Conservation (phyloP, 2,329 filamentous ascomycete genomes). For the Fusarium tjaetaba region DNA sequence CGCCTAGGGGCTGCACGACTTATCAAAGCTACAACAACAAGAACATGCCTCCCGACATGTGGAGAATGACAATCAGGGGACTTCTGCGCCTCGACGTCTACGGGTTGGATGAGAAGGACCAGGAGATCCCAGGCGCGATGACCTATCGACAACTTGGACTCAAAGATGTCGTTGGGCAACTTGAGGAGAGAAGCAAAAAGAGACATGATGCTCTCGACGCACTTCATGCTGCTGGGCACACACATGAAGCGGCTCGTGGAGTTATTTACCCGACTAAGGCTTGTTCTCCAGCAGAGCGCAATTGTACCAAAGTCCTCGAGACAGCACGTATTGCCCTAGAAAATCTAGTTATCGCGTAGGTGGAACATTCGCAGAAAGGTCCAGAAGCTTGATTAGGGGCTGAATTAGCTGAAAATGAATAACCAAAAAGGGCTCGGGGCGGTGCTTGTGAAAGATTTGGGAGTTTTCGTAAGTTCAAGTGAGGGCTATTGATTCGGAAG, state of each 20-base stretch:
- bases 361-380: not conserved
- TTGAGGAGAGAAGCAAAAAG: slow-evolving; percentile 61
- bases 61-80: slow-evolving; percentile 64
- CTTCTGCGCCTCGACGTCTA: slow-evolving; percentile 68
- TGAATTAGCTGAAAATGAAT: not conserved
- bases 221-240: slow-evolving; percentile 52
- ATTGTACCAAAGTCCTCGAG: slow-evolving; percentile 63
- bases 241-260: slow-evolving; percentile 39
- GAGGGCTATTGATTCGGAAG: not conserved
- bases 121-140: slow-evolving; percentile 17
- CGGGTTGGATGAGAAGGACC: slow-evolving; percentile 52
- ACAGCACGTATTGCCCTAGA: slow-evolving; percentile 65
- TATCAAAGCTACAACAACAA: slow-evolving; percentile 52
- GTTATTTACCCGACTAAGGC: slow-evolving; percentile 40
- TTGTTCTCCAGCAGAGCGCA: slow-evolving; percentile 48
- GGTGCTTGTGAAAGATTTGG: not conserved
- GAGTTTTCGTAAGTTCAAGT: not conserved
- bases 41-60: slow-evolving; percentile 62
- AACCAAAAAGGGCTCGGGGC: not conserved
- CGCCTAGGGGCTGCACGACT: slow-evolving; percentile 41
- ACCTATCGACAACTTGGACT: slow-evolving; percentile 57
- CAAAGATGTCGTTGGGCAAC: slow-evolving; percentile 62
- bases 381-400: not conserved
- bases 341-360: slow-evolving; percentile 62
- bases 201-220: slow-evolving; percentile 63